Base-by-base conservation (phyloP, 139 green algal species). In the Mesotaenium endlicherianum region DNA sequence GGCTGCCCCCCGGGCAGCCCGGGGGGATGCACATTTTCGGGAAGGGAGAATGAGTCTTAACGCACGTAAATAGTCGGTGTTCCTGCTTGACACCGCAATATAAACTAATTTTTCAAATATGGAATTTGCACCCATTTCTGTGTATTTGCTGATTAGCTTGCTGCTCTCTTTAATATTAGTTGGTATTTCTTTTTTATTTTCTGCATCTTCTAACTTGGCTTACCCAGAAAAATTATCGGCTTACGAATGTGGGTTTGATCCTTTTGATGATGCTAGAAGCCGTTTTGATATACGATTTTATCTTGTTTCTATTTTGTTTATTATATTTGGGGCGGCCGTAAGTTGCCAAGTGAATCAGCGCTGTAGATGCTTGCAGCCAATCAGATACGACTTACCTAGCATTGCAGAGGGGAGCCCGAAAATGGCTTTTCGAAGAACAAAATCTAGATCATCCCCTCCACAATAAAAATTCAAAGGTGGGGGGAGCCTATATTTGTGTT, bases 241-340 rank as follows among this genome's bases (percentile, higher is more conserved):
- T 53, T 75, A 75, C 50, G 68, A 75, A 31, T 75, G 68, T 50
- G 68, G 68, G 26, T 75, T 75, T 53, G 68, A 49, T 16, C 68
- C 68, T 53, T 75, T 75, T 75, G 68, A 75, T 75, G 68, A 75
- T 75, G 68, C 68, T 75, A 49, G 68, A 75, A 53, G 68, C 36
- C 72, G 72, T 36, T 81, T 81, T 69, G 72, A 81, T 47, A 81
- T 81, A 38, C 41, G 43, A 2, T 81, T 81, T 69, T 81, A 81
- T 34, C 43, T 81, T 45, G 72, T 81, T 11, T 49, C 72, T 34
- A 81, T 81, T 81, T 53, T 81, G 39, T 81, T 81, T 53, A 68
- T 81, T 68, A 69, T 81, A 31, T 81, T 81, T 31, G 72, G 53
- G 53, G 41, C 67, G 53, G 31, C 53, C 53, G 53, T 64, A 64